phyloP scores from a whole-genome alignment of 2,329 filamentous ascomycete species.

The Coniochaeta sp. region DNA sequence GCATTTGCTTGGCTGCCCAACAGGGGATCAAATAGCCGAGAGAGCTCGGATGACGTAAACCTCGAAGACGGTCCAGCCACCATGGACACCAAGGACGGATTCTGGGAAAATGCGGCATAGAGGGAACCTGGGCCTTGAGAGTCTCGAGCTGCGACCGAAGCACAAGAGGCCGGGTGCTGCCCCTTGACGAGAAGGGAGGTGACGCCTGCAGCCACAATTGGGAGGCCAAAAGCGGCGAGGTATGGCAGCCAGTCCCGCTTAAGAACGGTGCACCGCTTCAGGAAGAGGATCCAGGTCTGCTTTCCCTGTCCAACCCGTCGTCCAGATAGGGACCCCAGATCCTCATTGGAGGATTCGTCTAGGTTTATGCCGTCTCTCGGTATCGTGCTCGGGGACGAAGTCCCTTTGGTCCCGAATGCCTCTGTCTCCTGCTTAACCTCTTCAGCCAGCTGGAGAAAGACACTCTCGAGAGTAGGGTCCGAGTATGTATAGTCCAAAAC shows the following conservation, averaged over 20 bases:
- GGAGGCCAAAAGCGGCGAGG: conserved; percentile 65
- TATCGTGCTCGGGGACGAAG: too few relatives aligned
- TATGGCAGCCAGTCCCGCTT: conserved; percentile 74
- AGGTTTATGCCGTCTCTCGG: too few relatives aligned
- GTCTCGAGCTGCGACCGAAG: conserved; percentile 35
- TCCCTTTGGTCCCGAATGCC: too few relatives aligned
- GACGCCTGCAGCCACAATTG: conserved; percentile 73
- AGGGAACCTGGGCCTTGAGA: conserved; percentile 10
- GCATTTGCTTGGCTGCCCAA: conserved; percentile 13
- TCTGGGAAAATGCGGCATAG: too few relatives aligned
- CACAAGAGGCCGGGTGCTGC: conserved; percentile 43
- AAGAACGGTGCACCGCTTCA: conserved; percentile 70
- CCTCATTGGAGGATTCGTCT: too few relatives aligned
- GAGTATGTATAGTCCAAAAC: too few relatives aligned
- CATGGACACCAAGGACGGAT: too few relatives aligned
- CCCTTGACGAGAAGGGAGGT: conserved; percentile 67
- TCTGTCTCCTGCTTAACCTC: too few relatives aligned
- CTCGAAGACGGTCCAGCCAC: too few relatives aligned
- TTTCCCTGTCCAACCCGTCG: conserved; percentile 58
- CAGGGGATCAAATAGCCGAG: conserved; percentile 44
- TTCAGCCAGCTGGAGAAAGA: too few relatives aligned
- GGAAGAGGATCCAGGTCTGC: conserved; percentile 69
- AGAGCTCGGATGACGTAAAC: conserved; percentile 36
- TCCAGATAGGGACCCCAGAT: conserved; percentile 58
- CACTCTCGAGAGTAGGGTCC: too few relatives aligned